phyloP scores from a whole-genome alignment of 805 yeast species.

The Schwanniomyces yamadae region DNA sequence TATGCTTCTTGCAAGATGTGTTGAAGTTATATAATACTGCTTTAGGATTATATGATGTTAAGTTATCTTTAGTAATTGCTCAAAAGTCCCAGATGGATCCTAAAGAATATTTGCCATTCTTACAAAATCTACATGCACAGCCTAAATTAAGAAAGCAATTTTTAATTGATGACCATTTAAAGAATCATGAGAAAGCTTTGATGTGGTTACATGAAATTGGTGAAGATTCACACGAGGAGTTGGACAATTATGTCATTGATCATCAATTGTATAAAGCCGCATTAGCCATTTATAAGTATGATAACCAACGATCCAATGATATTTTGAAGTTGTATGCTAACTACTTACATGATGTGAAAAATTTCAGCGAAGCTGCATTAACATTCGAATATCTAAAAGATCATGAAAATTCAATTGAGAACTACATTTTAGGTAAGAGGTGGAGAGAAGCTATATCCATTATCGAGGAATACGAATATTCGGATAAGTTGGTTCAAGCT shows the following conservation, averaged over 20 bases:
- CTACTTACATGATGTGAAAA: slow-evolving; percentile 52
- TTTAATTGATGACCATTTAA: slow-evolving; percentile 75
- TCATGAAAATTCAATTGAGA: slow-evolving; percentile 60
- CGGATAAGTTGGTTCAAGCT: slow-evolving; percentile 39
- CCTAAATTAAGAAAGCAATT: slow-evolving; percentile 66
- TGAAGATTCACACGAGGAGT: slow-evolving; percentile 44
- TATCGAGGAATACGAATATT: slow-evolving; percentile 38
- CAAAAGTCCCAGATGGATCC: slow-evolving; percentile 98
- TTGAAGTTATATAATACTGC: slow-evolving; percentile 78
- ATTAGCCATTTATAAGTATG: slow-evolving; percentile 57
- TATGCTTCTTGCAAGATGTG: slow-evolving; percentile 89
- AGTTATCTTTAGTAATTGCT: slow-evolving; percentile 78
- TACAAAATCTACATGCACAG: slow-evolving; percentile 74
- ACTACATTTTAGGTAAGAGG: slow-evolving; percentile 64
- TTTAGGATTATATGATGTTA: slow-evolving; percentile 77
- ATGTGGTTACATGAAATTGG: slow-evolving; percentile 56
- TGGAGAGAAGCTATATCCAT: slow-evolving; percentile 86
- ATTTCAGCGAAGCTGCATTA: slow-evolving; percentile 74
- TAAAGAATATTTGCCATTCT: slow-evolving; percentile 90
- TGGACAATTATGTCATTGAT: slow-evolving; percentile 62
- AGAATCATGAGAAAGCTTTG: slow-evolving; percentile 67
- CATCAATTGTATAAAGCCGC: slow-evolving; percentile 75
- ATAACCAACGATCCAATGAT: slow-evolving; percentile 49
- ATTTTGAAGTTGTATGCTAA: slow-evolving; percentile 65
- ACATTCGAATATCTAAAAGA: slow-evolving; percentile 68